Evolutionary conservation across 768 basidiomycete genomes (phyloP).

Genomic region (Kwoniella shandongensis): DNA sequence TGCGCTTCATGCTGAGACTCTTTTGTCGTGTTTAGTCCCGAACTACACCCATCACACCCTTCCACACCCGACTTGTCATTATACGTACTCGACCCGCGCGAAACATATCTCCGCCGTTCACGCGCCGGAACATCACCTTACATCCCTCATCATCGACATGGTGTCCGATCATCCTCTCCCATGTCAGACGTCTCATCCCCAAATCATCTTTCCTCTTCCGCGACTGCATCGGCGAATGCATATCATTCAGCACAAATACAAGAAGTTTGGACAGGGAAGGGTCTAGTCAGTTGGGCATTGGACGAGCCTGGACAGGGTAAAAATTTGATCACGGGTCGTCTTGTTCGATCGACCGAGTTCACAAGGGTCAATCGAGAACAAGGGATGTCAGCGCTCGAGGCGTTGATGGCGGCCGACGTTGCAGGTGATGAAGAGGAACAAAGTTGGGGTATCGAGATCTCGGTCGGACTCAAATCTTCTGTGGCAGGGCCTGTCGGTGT

Average conservation of each 20-base stretch:
- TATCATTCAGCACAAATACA: neutral
- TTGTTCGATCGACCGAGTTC: slow-evolving; percentile 31
- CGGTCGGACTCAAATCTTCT: slow-evolving; percentile 31
- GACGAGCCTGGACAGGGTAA: slow-evolving; percentile 45
- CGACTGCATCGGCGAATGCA: neutral
- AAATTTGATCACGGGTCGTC: slow-evolving; percentile 44
- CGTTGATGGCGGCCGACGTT: slow-evolving; percentile 25
- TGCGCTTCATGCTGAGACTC: too few species aligned
- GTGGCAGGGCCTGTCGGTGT: slow-evolving; percentile 4
- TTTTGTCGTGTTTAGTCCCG: slow-evolving; percentile 38
- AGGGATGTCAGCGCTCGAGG: slow-evolving; percentile 34
- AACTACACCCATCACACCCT: slow-evolving; percentile 30
- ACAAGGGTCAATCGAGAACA: slow-evolving; percentile 7
- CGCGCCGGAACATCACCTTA: slow-evolving; percentile 27
- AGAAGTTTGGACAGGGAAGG: slow-evolving; percentile 49
- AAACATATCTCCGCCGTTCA: slow-evolving; percentile 35
- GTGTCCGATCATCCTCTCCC: slow-evolving; percentile 1
- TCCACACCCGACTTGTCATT: slow-evolving; percentile 36
- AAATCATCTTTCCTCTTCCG: slow-evolving; percentile 21
- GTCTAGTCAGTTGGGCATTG: slow-evolving; percentile 41
- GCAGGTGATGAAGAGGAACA: slow-evolving; percentile 17
- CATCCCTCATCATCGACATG: slow-evolving; percentile 18
- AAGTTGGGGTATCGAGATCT: slow-evolving; percentile 45
- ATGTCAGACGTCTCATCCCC: slow-evolving; percentile 22
- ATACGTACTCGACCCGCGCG: slow-evolving; percentile 48